Conservation (phyloP, 768 basidiomycete genomes). For the Rhodotorula graminis region DNA sequence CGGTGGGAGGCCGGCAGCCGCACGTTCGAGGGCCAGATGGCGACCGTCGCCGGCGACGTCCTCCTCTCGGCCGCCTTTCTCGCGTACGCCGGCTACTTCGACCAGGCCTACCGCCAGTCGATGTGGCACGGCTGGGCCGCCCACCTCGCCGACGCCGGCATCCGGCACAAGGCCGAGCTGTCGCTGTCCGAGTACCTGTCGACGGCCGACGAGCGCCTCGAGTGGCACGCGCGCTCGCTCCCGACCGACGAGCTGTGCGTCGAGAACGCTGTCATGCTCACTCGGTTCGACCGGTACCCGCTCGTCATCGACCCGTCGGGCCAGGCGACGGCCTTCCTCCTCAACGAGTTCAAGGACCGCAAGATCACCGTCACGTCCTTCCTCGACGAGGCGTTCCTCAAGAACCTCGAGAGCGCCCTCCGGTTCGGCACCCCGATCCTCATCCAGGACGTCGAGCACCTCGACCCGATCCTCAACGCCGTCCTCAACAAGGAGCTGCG, state of each 20-base stretch:
- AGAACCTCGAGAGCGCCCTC: constrained; percentile 95
- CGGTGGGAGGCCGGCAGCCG: constrained; percentile 93
- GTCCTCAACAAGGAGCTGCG: constrained; percentile 95
- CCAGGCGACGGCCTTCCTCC: constrained; percentile 87
- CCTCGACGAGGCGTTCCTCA: constrained; percentile 96
- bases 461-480: constrained; percentile 94
- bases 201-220: constrained; percentile 89
- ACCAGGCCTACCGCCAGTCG: constrained; percentile 92
- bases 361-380: constrained; percentile 99
- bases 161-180: constrained; percentile 87
- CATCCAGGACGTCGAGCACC: constrained; percentile 95
- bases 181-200: constrained; percentile 93
- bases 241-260: constrained; percentile 92
- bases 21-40: constrained; percentile 96
- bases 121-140: constrained; percentile 95
- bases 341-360: constrained; percentile 89
- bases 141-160: constrained; percentile 79
- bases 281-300: constrained; percentile 94
- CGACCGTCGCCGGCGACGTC: constrained; percentile 95
- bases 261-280: constrained; percentile 99
- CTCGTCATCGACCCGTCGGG: constrained; percentile 97
- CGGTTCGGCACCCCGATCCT: constrained; percentile 96
- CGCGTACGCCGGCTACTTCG: constrained; percentile 96
- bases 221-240: constrained; percentile 92
- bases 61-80: constrained; percentile 91